Evolutionary conservation across 208 protist species (phyloP), one percentile per base, ranked within the genome.

Genomic region (Trypanosomatidae sp.): DNA sequence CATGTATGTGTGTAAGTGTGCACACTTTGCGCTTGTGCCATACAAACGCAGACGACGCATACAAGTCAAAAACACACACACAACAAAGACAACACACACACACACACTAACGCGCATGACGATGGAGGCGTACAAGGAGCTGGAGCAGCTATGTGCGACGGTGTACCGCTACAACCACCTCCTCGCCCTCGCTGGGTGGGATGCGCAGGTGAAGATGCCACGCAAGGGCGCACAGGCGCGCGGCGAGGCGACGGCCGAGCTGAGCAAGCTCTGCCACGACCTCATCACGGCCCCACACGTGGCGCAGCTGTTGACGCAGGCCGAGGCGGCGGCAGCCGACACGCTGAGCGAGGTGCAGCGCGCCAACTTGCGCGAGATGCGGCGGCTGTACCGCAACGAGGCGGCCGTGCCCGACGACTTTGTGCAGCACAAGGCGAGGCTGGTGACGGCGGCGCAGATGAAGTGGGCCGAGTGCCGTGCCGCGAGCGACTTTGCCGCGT

Each of bases 201-300:
- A 92, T 44, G 49, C 71, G 51, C 49, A 76, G 18, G 65, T 70
- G 5, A 63, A 82, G 44, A 92, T 94, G 87, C 82, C 86, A 0
- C 53, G 57, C 8, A 80, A 87, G 32, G 76, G 67, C 6, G 52
- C 60, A 13, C 67, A 69, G 3, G 54, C 71, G 1, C 67, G 87
- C 23, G 69, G 71, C 11, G 66, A 76, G 27, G 78, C 83, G 6
- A 63, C 82, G 27, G 69, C 69, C 2, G 59, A 62, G 35, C 44
- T 90, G 2, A 33, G 55, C 22, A 46, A 66, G 28, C 43, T 70
- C 32, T 21, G 65, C 24, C 66, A 85, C 28, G 42, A 65, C 11
- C 51, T 70, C 7, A 54, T 88, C 23, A 90, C 74, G 13, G 52
- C 61, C 8, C 48, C 57, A 2, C 50, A 71, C n/a, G 48, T 71